phyloP scores from a whole-genome alignment of 2,329 filamentous ascomycete genomes.

The Endoconidiophora polonica region DNA sequence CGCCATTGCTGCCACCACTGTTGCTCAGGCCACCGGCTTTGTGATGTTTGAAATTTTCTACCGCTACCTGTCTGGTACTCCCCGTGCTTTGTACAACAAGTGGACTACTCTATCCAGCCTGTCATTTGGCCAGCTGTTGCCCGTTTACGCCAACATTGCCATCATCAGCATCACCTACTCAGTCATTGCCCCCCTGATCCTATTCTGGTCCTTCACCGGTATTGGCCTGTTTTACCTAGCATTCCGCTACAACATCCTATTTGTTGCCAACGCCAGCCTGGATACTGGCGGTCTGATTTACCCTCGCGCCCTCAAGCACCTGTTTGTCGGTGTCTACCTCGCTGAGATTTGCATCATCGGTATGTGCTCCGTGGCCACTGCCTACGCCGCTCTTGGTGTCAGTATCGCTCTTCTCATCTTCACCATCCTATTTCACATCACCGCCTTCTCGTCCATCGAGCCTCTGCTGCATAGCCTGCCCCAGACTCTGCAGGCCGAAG shows the following conservation, averaged over 20 bases:
- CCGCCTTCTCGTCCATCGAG: constrained; percentile 49
- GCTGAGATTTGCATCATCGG: constrained; percentile 66
- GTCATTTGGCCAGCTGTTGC: constrained; percentile 63
- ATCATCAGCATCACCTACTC: constrained; percentile 67
- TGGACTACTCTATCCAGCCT: constrained; percentile 53
- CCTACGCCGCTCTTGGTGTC: constrained; percentile 53
- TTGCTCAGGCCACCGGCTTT: constrained; percentile 52
- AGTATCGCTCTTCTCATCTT: constrained; percentile 64
- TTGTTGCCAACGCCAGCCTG: constrained; percentile 59
- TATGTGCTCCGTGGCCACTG: constrained; percentile 54
- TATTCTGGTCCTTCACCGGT: constrained; percentile 64
- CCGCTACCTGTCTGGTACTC: constrained; percentile 57
- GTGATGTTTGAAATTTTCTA: constrained; percentile 52
- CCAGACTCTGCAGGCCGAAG: constrained; percentile 35
- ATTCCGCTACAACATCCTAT: constrained; percentile 76
- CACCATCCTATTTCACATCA: constrained; percentile 59
- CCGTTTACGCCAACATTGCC: constrained; percentile 56
- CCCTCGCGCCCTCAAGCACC: constrained; percentile 72
- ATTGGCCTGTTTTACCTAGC: constrained; percentile 67
- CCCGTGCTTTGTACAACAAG: constrained; percentile 59
- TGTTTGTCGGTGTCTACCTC: constrained; percentile 67
- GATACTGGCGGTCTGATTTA: constrained; percentile 85
- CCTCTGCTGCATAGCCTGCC: constrained; percentile 60
- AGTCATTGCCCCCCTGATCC: constrained; percentile 66
- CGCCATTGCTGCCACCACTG: constrained; percentile 52